Conservation (phyloP, 768 basidiomycete genomes). For the Boletus fagicola region DNA sequence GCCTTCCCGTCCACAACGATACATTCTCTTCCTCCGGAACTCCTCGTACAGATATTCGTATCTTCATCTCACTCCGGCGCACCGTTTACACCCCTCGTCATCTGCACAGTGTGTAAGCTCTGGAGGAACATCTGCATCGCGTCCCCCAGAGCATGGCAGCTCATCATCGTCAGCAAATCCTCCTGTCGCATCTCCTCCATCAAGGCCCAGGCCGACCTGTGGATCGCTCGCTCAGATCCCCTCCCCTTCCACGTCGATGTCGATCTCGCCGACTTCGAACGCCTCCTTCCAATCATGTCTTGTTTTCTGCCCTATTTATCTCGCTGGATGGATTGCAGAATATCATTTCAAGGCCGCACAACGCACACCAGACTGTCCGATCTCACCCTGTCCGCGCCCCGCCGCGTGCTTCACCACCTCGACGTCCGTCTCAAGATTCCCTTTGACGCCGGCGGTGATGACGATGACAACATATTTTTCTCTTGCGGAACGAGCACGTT, state of each 20-base stretch:
- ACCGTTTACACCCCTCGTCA: slow-evolving; percentile 46
- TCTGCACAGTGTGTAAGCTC: slow-evolving; percentile 53
- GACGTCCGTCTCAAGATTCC: slow-evolving; percentile 24
- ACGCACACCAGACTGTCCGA: slow-evolving; percentile 31
- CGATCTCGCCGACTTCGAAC: slow-evolving; percentile 45
- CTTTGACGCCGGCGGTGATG: slow-evolving; percentile 19
- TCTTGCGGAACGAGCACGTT: slow-evolving; percentile 35
- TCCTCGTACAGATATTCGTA: slow-evolving; percentile 61
- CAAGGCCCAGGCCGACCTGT: slow-evolving; percentile 49
- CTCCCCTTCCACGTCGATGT: slow-evolving; percentile 57
- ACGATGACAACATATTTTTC: slow-evolving; percentile 29
- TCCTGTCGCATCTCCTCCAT: slow-evolving; percentile 36
- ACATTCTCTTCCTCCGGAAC: slow-evolving; percentile 51
- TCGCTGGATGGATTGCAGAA: slow-evolving; percentile 56
- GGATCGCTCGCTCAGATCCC: slow-evolving; percentile 52
- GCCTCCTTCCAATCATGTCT: slow-evolving; percentile 60
- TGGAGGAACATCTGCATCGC: slow-evolving; percentile 57
- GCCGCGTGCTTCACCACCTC: slow-evolving; percentile 31
- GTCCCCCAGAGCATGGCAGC: slow-evolving; percentile 62
- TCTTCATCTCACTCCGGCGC: slow-evolving; percentile 40
- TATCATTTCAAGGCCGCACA: slow-evolving; percentile 38
- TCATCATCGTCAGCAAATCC: slow-evolving; percentile 49
- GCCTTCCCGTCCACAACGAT: slow-evolving; percentile 14
- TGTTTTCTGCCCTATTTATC: slow-evolving; percentile 54
- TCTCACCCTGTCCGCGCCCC: slow-evolving; percentile 19